Evolutionary conservation across 257 asterid species (phyloP).

Genomic region (Scutellaria minor): DNA sequence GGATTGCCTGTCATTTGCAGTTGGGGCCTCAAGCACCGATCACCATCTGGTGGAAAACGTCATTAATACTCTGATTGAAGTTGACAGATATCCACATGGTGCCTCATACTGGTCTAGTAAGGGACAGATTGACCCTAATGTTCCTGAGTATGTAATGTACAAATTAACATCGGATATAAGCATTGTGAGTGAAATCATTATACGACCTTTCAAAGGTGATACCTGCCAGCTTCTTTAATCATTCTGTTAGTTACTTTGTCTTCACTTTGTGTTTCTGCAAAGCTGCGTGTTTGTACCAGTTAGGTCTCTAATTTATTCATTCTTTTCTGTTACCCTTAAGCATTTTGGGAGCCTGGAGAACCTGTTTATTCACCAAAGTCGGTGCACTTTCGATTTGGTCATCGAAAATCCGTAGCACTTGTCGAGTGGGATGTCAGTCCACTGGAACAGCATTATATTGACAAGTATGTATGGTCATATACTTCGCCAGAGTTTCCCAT

Average conservation of each 20-base stretch:
- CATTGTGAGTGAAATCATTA: conserved; percentile 50
- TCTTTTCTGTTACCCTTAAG: conserved; percentile 34
- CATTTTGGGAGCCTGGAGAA: conserved; percentile 43
- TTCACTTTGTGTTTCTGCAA: neutral
- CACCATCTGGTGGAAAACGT: conserved; percentile 39
- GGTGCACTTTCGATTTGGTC: conserved; percentile 63
- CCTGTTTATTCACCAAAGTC: conserved; percentile 70
- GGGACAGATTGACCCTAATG: conserved; percentile 56
- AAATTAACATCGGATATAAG: conserved; percentile 44
- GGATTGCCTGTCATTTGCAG: conserved; percentile 44
- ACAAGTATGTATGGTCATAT: conserved; percentile 62
- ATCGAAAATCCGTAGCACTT: conserved; percentile 41
- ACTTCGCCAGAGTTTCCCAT: conserved; percentile 56
- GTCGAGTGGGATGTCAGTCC: conserved; percentile 34
- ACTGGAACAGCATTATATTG: conserved; percentile 44
- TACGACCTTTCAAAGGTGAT: conserved; percentile 67
- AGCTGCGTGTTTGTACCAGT: neutral
- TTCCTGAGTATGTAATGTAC: conserved; percentile 57
- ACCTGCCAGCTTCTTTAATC: conserved; percentile 8
- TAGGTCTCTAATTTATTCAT: neutral
- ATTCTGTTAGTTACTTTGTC: conserved; percentile 5
- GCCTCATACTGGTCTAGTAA: conserved; percentile 64
- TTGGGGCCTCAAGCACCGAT: conserved; percentile 68
- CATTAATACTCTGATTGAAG: conserved; percentile 44
- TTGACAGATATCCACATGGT: conserved; percentile 35